Base-by-base conservation (phyloP, 1,139 yeast species). In the Candida dubliniensis region DNA sequence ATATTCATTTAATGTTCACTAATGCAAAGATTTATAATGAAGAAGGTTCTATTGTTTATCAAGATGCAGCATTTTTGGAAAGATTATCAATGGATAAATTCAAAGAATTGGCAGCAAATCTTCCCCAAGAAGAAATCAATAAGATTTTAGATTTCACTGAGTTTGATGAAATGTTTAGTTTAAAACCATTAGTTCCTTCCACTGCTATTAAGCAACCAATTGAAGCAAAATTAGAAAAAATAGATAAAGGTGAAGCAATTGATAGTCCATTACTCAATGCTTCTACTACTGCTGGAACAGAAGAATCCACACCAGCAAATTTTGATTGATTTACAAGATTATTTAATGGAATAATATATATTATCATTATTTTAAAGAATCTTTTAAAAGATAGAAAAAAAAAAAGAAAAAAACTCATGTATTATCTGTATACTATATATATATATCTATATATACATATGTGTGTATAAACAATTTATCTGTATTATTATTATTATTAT, bases 1-100 rank as follows among this genome's bases (percentile, higher is more conserved):
- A 88, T 58, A 69, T 88, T 46, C 84, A 84, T 52, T 74, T 83
- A 54, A 87, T 91, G 80, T 87, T 87, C 63, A 74, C 79, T 47
- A 91, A 91, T 63, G 97, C 97, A 1, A 76, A 84, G 50, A 78
- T 80, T n/a, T 91, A 89, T 61, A 91, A 91, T 57, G 95, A 89
- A 57, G 96, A 87, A 60, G 96, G 95, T 0, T 87, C 96, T 1
- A 63, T 84, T 47, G 89, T 91, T 13, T 87, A 82, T 56, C 76
- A 80, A 47, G 96, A 90, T 65, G 95, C 98, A 0, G 66, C 76
- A 33, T 73, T 68, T 18, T 67, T 91, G 53, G 93, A 88, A 59
- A 64, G 69, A 10, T 61, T 79, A 45, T 79, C 74, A 1, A 52
- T 59, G 37, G 61, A 60, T 11, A 64, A 63, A 47, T 68, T 66